Evolutionary conservation across 1,284 basidiomycete genomes (phyloP).

Genomic region (Fomitopsis betulina): DNA sequence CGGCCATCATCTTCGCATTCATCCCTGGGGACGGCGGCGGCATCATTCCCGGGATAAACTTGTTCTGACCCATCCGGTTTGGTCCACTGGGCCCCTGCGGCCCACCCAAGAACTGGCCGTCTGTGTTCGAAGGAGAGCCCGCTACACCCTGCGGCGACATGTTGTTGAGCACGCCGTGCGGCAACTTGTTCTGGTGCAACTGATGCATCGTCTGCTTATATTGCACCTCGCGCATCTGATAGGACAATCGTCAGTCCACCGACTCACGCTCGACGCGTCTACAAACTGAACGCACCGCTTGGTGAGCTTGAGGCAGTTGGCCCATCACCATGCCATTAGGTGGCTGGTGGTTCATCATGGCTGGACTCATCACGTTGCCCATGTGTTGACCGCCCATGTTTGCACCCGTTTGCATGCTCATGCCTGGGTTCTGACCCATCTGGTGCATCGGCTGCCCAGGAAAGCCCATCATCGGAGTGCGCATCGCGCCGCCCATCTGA

Average conservation of each 20-base stretch:
- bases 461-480: conserved; percentile 29
- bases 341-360: conserved; percentile 22
- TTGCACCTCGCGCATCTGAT: conserved; percentile 22
- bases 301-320: conserved; percentile 27
- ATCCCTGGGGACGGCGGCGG: conserved; percentile 45
- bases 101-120: conserved; percentile 14
- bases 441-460: conserved; percentile 23
- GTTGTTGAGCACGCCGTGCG: conserved; percentile 12
- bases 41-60: conserved; percentile 36
- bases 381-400: conserved; percentile 17
- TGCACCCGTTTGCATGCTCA: conserved; percentile 26
- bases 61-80: conserved; percentile 32
- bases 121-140: conserved; percentile 19
- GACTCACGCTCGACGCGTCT: not conserved
- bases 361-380: conserved; percentile 23
- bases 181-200: conserved; percentile 29
- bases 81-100: conserved; percentile 15
- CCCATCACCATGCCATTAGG: conserved; percentile 25
- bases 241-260: not conserved
- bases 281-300: conserved; percentile 22
- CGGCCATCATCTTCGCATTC: conserved; percentile 22
- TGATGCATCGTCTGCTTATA: conserved; percentile 35
- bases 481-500: conserved; percentile 21
- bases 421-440: conserved; percentile 27
- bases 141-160: conserved; percentile 17